Evolutionary conservation across 441 rosid species (phyloP), one percentile per base, ranked within the genome.

Genomic region (Pelargonium cotyledonis): DNA sequence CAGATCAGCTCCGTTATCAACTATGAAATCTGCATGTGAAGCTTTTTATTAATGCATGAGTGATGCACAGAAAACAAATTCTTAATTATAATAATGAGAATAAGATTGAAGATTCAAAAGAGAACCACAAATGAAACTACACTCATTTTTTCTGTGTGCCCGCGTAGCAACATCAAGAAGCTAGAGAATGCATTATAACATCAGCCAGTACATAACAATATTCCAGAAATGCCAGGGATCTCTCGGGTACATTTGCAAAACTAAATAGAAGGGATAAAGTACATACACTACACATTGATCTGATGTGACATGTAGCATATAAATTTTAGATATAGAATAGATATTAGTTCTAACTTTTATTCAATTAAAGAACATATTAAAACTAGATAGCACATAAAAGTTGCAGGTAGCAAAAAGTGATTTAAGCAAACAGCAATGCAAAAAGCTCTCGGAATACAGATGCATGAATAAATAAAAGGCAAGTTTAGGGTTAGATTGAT

Each of bases 11-110:
- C 88, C 90, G 80, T 51, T 72, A 72, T 91, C 87, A 11, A 85
- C 96, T 43, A 94, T 92, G 81, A 92, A 95, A 68, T 80, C 99
- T 95, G 87, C 80, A 80, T 18, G 23, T 21, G 21, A 7, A 68
- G 53, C 23, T 29, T 46, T 18, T 49, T 18, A 58, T 38, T 19
- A 67, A 55, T 65, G 43, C 16, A 43, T 65, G 61, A 76, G 63
- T 64, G 43, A 16, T 16, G 58, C 12, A 73, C n/a, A 61, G 65
- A 12, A 61, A 21, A 55, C 6, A 12, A 8, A 8, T 11, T 26
- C 18, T 15, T 26, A 14, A 23, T 8, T 16, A 18, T 3, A 29
- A 6, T 55, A 16, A 26, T 14, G 12, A 3, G 41, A 16, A 63
- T 12, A 10, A 63, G 12, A 35, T 63, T 63, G 44, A 63, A 63